Conservation (phyloP, 2,329 filamentous ascomycete genomes). For the Macrophomina pseudophaseolina region DNA sequence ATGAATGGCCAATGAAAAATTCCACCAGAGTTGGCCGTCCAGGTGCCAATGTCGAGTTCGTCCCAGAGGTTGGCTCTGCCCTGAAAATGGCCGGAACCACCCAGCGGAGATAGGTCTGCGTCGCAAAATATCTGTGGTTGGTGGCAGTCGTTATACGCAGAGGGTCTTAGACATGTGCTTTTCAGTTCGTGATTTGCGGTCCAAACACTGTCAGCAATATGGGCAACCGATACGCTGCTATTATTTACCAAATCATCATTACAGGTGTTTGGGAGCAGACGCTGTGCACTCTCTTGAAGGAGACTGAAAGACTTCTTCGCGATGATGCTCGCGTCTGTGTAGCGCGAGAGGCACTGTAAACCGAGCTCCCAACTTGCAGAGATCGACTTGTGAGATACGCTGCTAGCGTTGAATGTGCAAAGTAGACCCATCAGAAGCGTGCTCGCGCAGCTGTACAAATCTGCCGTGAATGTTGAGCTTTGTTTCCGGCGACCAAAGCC, state of each 20-base stretch:
- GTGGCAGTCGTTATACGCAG: no score
- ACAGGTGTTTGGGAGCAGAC: background rate
- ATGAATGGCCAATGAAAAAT: background rate
- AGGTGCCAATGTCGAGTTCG: background rate
- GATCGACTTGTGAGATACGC: background rate
- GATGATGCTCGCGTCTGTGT: background rate
- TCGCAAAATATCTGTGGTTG: no score
- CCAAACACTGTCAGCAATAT: background rate
- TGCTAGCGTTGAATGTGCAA: background rate
- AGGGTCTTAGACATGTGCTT: no score
- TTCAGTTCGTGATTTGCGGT: no score
- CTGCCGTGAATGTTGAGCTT: background rate
- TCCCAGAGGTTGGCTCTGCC: background rate
- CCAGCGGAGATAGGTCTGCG: no score
- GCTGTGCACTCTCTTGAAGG: background rate
- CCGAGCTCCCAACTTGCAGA: background rate
- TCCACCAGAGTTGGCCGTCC: background rate
- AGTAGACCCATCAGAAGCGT: background rate
- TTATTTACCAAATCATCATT: background rate
- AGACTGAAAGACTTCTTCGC: background rate
- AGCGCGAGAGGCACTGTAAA: background rate
- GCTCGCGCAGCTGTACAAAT: background rate
- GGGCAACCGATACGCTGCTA: background rate
- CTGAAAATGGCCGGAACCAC: background rate
- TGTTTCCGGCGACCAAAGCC: background rate